phyloP scores from a whole-genome alignment of 106 monocot genomes.

The Triglochin maritima region DNA sequence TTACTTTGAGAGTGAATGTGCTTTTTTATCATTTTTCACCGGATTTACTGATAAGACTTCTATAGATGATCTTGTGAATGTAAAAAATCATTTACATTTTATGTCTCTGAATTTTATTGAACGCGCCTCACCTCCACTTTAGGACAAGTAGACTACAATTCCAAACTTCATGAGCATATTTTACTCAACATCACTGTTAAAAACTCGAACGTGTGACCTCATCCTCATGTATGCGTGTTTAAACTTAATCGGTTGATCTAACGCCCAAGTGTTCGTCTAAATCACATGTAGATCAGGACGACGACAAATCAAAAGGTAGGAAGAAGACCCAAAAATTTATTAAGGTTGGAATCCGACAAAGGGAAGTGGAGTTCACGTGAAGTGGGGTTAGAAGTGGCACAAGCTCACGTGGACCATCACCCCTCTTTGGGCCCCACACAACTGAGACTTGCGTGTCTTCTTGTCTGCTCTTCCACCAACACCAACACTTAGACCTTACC shows the following conservation, averaged over 20 bases:
- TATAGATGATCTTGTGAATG: too few species aligned
- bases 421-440: not conserved
- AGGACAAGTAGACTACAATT: too few species aligned
- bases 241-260: not conserved
- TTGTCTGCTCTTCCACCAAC: not conserved
- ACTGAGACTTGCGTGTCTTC: not conserved
- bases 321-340: not conserved
- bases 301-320: not conserved
- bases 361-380: slow-evolving; percentile 2
- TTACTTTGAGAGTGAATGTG: too few species aligned
- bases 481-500: too few species aligned
- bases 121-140: too few species aligned
- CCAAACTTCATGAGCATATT: too few species aligned
- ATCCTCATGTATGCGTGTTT: not conserved
- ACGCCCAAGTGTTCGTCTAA: not conserved
- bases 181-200: too few species aligned
- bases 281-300: not conserved
- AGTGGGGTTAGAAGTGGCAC: not conserved
- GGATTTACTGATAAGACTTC: too few species aligned
- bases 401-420: not conserved
- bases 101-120: too few species aligned
- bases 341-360: not conserved
- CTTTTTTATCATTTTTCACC: too few species aligned
- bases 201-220: too few species aligned
- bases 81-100: too few species aligned